These are phyloP conservation scores for Boletus barrowsii DNA, from an alignment of 768 basidiomycete species.

Conservation along the genomic window DNA sequence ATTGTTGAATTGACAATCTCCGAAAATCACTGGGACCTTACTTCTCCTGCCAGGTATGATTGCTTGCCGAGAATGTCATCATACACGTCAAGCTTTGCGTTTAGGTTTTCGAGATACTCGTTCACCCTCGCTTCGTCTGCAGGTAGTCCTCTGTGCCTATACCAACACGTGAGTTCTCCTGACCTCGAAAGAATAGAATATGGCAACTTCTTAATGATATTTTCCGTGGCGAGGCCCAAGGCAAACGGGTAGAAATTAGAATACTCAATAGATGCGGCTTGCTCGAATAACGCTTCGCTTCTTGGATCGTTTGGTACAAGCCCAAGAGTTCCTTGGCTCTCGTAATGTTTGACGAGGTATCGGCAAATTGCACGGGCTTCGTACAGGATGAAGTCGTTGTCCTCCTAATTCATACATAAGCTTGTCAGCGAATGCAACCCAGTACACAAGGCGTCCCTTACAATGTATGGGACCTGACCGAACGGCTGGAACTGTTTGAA, in stretches of 20 bases:
- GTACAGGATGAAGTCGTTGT: slow-evolving; percentile 42
- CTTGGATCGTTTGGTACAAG: slow-evolving; percentile 37
- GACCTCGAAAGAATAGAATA: slow-evolving; percentile 8
- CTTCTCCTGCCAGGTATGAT: slow-evolving; percentile 56
- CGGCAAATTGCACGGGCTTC: slow-evolving; percentile 42
- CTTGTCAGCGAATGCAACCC: neutral
- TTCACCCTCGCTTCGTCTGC: slow-evolving; percentile 25
- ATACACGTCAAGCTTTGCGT: slow-evolving; percentile 47
- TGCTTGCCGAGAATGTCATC: slow-evolving; percentile 52
- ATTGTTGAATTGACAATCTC: neutral
- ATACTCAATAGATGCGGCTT: slow-evolving; percentile 48
- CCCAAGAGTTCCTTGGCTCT: slow-evolving; percentile 27
- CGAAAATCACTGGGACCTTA: slow-evolving; percentile 20
- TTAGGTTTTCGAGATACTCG: slow-evolving; percentile 24
- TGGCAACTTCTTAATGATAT: slow-evolving; percentile 48
- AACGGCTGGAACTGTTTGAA: slow-evolving; percentile 52
- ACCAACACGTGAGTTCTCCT: slow-evolving; percentile 3
- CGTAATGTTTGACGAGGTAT: slow-evolving; percentile 41
- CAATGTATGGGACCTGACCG: slow-evolving; percentile 43
- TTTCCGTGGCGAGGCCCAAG: slow-evolving; percentile 41
- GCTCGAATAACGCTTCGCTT: slow-evolving; percentile 46
- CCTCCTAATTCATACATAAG: slow-evolving; percentile 15
- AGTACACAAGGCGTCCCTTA: neutral
- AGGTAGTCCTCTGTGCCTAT: slow-evolving; percentile 6
- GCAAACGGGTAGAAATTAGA: slow-evolving; percentile 51